These are phyloP conservation scores for Hyaloraphidium curvatum DNA, from an alignment of 192 early-diverging fungal genomes.

Conservation along the genomic window DNA sequence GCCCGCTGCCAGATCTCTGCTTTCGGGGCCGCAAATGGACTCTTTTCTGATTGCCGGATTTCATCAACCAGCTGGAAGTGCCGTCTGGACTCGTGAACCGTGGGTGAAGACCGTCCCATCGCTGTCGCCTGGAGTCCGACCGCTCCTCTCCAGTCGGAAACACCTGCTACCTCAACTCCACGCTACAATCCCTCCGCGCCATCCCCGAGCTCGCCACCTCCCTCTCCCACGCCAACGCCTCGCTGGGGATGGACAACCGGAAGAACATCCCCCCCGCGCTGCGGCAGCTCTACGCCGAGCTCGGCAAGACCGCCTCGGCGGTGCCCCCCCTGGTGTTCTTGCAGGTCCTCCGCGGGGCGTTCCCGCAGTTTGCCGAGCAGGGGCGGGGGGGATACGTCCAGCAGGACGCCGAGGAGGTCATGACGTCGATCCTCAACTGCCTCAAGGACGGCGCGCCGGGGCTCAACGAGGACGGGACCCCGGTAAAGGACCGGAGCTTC, in stretches of 20 bases:
- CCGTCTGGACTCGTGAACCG: slow-evolving; percentile 73
- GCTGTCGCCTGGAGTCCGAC: neutral
- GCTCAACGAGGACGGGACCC: slow-evolving; percentile 14
- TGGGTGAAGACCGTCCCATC: neutral
- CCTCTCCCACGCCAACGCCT: neutral
- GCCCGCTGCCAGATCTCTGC: no score
- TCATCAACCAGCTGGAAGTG: slow-evolving; percentile 45
- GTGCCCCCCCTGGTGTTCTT: slow-evolving; percentile 63
- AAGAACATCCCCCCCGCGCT: slow-evolving; percentile 49
- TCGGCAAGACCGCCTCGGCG: slow-evolving; percentile 44
- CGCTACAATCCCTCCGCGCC: slow-evolving; percentile 78
- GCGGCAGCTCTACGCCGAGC: slow-evolving; percentile 47
- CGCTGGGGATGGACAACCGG: slow-evolving; percentile 24
- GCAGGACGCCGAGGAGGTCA: slow-evolving; percentile 98
- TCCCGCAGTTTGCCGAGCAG: slow-evolving; percentile 73
- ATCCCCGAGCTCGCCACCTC: slow-evolving; percentile 47
- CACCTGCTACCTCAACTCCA: slow-evolving; percentile 46
- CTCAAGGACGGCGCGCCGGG: slow-evolving; percentile 42
- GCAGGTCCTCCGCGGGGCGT: slow-evolving; percentile 54
- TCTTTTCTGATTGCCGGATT: no score
- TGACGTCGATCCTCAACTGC: slow-evolving; percentile 63
- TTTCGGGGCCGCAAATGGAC: no score
- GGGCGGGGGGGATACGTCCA: slow-evolving; percentile 58
- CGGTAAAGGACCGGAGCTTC: slow-evolving; percentile 25
- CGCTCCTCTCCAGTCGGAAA: neutral